A percentile compares a stretch with the other conserved stretches of the same genome.
phyloP scores from a whole-genome alignment of 2,329 filamentous ascomycete genomes.

The Aspergillus cejpii region DNA sequence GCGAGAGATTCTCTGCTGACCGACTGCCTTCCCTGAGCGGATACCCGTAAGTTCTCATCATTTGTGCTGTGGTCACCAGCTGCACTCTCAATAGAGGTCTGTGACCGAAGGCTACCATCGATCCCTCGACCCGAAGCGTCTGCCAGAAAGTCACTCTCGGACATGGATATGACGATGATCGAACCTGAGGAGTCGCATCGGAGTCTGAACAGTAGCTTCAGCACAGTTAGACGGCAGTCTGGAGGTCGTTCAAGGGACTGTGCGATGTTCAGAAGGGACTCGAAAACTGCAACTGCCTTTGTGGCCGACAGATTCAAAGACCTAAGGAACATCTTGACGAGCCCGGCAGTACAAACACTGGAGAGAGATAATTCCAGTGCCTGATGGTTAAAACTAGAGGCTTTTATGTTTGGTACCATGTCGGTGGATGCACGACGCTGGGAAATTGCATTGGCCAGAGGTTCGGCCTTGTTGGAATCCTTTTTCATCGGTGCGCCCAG shows the following conservation, averaged over 20 bases:
- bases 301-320: conserved; percentile 59
- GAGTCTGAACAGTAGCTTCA: conserved; percentile 74
- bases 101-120: conserved; percentile 43
- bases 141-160: conserved; percentile 68
- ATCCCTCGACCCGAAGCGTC: conserved; percentile 61
- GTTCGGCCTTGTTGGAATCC: conserved; percentile 29
- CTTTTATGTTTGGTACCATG: conserved; percentile 4
- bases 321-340: conserved; percentile 69
- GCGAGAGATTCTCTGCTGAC: conserved; percentile 26
- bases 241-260: conserved; percentile 54
- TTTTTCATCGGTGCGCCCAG: conserved; percentile 33
- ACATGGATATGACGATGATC: conserved; percentile 62
- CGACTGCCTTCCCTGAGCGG: conserved; percentile 26
- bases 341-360: conserved; percentile 64
- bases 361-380: conserved; percentile 29
- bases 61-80: conserved; percentile 31
- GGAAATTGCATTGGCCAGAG: conserved; percentile 39
- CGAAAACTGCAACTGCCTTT: conserved; percentile 60
- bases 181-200: conserved; percentile 74
- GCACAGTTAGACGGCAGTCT: conserved; percentile 64
- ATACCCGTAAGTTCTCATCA: conserved; percentile 31
- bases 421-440: conserved; percentile 29
- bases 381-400: background rate
- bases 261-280: conserved; percentile 58
- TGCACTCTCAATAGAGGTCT: conserved; percentile 40